Evolutionary conservation across 2,329 filamentous ascomycete species (phyloP), one percentile per base, ranked within the genome.

Genomic region (Lecanicillium sp.): DNA sequence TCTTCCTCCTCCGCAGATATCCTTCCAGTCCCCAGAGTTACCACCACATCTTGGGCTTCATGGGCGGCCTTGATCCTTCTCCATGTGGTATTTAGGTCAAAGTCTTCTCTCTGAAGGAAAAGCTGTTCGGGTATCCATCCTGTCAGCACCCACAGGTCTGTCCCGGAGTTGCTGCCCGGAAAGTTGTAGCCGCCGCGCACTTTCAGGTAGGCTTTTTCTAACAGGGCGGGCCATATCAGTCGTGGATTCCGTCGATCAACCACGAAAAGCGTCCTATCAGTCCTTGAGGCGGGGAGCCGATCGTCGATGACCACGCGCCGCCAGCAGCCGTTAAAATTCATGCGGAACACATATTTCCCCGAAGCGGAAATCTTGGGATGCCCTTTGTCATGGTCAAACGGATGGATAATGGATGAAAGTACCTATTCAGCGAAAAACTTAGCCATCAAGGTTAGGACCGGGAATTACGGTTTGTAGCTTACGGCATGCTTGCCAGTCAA

Each of bases 81-180:
- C 93, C 93, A 98, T 0, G 93, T 77, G 44, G 81, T 73, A 42
- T 87, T 78, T 1, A 84, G 77, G 36, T 90, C 83, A 3, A 90
- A 74, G 51, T 95, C 89, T 54, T 93, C 86, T 55, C 86, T 11
- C 60, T 95, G 90, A 2, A 97, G 72, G 58, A 95, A 95, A 1
- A 97, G 72, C 63, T 98, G 93, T 66, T 98, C 90, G 0, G 93
- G 93, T 42, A 98, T 90, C 93, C 93, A 98, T 24, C 93, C 91
- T 0, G 87, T 95, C 47, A 98, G 68, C 1, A 94, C 85, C 81
- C 88, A 95, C 4, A 98, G 69, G 65, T 98, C 93, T 2, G 91
- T 97, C 10, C 89, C 90, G 1, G 91, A 97, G 63, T 97, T 97
- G 60, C 93, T 97, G 7, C 93, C 93, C 0, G 93, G 91, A 55